A percentile compares a stretch with the other conserved stretches of the same genome.
These are phyloP conservation scores for Acanthochlamys bracteata DNA, from an alignment of 106 monocot genomes.

Conservation along the genomic window DNA sequence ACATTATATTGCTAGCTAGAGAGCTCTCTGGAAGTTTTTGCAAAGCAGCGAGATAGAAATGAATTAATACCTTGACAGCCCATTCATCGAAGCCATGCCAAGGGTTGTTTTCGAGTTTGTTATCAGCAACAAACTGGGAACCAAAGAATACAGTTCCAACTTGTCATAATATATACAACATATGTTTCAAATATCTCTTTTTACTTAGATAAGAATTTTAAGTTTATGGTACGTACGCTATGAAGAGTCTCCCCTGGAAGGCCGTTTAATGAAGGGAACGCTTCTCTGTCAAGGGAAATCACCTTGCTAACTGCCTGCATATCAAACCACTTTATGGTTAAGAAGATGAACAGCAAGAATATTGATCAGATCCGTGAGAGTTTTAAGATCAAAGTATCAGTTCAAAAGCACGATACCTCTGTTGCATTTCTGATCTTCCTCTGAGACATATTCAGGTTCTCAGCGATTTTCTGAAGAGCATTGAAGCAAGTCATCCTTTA, in stretches of 20 bases:
- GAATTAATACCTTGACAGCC: constrained; percentile 64
- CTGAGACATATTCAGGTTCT: constrained; percentile 65
- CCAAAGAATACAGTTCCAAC: background rate
- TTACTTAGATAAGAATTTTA: no score
- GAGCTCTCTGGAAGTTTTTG: no score
- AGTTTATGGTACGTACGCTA: constrained; percentile 93
- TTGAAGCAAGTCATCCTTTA: no score
- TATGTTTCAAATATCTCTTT: background rate
- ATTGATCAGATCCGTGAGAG: background rate
- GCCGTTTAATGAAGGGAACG: constrained; percentile 77
- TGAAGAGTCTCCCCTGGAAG: constrained; percentile 74
- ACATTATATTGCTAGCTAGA: no score
- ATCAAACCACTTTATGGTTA: background rate
- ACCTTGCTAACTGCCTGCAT: constrained; percentile 75
- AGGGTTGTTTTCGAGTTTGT: constrained; percentile 74
- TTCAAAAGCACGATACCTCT: constrained; percentile 45
- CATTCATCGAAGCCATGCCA: constrained; percentile 86
- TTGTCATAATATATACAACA: background rate
- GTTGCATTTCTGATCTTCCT: constrained; percentile 92
- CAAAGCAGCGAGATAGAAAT: background rate
- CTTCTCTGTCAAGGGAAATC: constrained; percentile 78
- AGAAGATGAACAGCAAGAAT: constrained; percentile 4
- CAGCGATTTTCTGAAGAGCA: constrained; percentile 67
- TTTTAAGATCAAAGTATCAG: no score
- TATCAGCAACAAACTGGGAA: constrained; percentile 76